Evolutionary conservation across 78 protist species (phyloP).

Genomic region (Dictyostelium intermedium): DNA sequence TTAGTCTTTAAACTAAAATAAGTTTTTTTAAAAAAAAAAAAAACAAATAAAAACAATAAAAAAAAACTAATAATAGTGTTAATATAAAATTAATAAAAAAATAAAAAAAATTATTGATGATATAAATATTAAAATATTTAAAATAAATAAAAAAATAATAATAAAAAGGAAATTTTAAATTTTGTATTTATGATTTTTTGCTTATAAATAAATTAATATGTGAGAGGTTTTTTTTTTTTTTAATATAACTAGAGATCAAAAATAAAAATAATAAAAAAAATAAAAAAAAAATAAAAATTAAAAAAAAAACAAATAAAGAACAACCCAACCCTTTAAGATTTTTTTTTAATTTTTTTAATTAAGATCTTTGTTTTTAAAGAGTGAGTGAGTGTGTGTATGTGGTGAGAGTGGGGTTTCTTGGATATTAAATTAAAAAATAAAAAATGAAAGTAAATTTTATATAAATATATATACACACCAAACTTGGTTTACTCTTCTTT

Average conservation of each 20-base stretch:
- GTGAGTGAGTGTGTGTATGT: not conserved
- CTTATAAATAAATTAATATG: no score
- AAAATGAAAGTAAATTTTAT: no score
- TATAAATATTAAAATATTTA: no score
- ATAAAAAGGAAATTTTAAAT: no score
- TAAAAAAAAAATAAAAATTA: no score
- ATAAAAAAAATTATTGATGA: not conserved
- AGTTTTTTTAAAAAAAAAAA: not conserved
- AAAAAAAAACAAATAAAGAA: not conserved
- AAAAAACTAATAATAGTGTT: not conserved
- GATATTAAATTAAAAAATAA: not conserved
- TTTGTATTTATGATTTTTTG: not conserved
- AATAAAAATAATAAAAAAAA: no score
- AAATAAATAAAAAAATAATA: no score
- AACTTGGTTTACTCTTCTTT: not conserved
- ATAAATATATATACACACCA: not conserved
- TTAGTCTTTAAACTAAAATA: not conserved
- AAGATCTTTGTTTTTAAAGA: no score
- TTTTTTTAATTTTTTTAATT: no score
- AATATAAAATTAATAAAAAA: not conserved
- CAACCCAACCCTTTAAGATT: not conserved
- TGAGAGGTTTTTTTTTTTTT: no score
- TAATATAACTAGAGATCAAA: no score
- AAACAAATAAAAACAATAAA: no score
- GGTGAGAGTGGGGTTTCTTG: not conserved